Conservation (phyloP, 805 yeast genomes). For the Kodamaea hsintzibuensis region DNA sequence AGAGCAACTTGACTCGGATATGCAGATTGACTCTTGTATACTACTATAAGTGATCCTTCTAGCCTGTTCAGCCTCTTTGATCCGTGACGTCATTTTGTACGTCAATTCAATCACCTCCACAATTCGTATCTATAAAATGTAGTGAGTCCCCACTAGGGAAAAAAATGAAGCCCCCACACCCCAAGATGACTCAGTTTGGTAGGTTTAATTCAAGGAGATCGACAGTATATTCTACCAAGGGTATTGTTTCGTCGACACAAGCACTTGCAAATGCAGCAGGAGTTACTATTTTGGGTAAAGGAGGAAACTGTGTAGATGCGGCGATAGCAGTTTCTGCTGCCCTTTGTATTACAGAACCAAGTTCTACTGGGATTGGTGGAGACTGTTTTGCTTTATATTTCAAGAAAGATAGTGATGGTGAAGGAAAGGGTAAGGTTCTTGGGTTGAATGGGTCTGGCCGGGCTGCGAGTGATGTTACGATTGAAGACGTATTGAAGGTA, state of each 20-base stretch:
- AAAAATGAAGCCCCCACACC: not conserved
- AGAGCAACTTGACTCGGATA: not conserved
- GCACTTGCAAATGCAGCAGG: slow-evolving; percentile 79
- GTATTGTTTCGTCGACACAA: slow-evolving; percentile 74
- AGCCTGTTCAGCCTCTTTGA: no score
- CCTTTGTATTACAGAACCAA: slow-evolving; percentile 56
- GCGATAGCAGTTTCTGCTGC: slow-evolving; percentile 61
- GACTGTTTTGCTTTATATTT: slow-evolving; percentile 67
- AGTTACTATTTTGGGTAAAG: slow-evolving; percentile 58
- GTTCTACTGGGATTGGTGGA: slow-evolving; percentile 66
- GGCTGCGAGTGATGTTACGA: slow-evolving; percentile 50
- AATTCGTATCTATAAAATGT: not conserved
- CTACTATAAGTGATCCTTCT: no score
- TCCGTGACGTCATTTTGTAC: no score
- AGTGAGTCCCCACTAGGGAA: not conserved
- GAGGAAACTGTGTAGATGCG: slow-evolving; percentile 75
- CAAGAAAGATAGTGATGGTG: slow-evolving; percentile 36
- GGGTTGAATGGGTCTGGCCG: slow-evolving; percentile 81
- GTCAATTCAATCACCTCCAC: not conserved
- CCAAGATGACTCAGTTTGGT: slow-evolving; percentile 2
- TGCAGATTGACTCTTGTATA: not conserved
- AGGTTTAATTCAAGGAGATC: slow-evolving; percentile 63
- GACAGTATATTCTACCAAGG: slow-evolving; percentile 69
- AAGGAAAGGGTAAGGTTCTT: slow-evolving; percentile 36
- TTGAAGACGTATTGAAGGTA: slow-evolving; percentile 49